A percentile compares a stretch with the other conserved stretches of the same genome.
Evolutionary conservation across 257 asterid species (phyloP).

Genomic region (Forsythia suspensa): DNA sequence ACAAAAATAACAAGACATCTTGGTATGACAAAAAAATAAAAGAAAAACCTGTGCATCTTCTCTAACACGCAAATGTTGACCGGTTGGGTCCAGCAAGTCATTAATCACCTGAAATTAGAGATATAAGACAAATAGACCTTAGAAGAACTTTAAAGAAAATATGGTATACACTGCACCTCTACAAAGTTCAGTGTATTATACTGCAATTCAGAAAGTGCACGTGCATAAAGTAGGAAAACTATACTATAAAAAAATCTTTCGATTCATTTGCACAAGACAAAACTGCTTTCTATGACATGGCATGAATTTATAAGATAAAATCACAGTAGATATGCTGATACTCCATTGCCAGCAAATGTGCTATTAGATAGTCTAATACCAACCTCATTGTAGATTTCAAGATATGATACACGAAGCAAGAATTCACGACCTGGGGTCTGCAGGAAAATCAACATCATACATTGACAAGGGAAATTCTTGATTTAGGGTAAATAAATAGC

Average conservation of each 20-base stretch:
- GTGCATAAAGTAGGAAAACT: not conserved
- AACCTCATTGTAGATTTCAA: conserved; percentile 98
- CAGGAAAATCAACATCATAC: conserved; percentile 28
- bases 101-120: conserved; percentile 42
- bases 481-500: conserved; percentile 10
- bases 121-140: not conserved
- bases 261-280: not conserved
- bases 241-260: not conserved
- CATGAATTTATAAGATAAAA: not conserved
- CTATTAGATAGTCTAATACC: conserved; percentile 23
- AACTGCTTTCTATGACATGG: conserved; percentile 12
- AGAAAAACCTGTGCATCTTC: conserved; percentile 75
- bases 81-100: conserved; percentile 60
- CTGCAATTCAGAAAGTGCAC: not conserved
- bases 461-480: conserved; percentile 13
- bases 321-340: not conserved
- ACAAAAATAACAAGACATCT: conserved; percentile 10
- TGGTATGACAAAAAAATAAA: not conserved
- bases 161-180: not conserved
- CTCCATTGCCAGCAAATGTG: not conserved
- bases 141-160: not conserved
- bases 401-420: conserved; percentile 95
- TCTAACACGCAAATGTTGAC: conserved; percentile 81
- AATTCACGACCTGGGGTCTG: conserved; percentile 99
- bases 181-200: not conserved